Conservation (phyloP, 352 stramenopile genomes). For the Albugo candida region DNA sequence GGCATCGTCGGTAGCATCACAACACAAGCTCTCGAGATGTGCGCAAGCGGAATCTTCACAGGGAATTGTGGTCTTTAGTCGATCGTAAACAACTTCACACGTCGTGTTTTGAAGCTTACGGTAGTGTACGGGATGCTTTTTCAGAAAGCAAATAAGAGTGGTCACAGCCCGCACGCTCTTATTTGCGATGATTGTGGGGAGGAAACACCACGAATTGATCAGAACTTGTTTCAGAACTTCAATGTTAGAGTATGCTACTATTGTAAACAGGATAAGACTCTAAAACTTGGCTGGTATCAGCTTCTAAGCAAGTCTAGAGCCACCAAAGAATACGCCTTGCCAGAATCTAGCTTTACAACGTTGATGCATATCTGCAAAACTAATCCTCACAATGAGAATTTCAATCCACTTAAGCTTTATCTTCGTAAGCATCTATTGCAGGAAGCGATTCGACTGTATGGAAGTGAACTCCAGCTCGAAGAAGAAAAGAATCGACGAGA, state of each 20-base stretch:
- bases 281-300: conserved; percentile 30
- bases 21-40: too few relatives aligned
- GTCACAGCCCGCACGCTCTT: too few relatives aligned
- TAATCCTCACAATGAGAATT: conserved; percentile 43
- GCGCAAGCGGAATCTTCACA: too few relatives aligned
- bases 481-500: neutral
- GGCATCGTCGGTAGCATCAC: too few relatives aligned
- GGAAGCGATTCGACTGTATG: conserved; percentile 31
- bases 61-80: too few relatives aligned
- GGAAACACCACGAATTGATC: conserved; percentile 26
- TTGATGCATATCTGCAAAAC: conserved; percentile 16
- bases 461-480: conserved; percentile 18
- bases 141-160: too few relatives aligned
- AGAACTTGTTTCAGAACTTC: conserved; percentile 27
- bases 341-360: conserved; percentile 25
- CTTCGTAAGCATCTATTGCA: conserved; percentile 26
- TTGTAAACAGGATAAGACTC: conserved; percentile 37
- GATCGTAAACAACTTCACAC: too few relatives aligned
- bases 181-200: conserved; percentile 27
- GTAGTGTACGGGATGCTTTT: too few relatives aligned
- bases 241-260: conserved; percentile 28
- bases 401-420: conserved; percentile 45
- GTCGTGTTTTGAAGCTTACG: too few relatives aligned
- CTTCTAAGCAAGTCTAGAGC: conserved; percentile 36
- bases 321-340: conserved; percentile 32